A percentile compares a stretch with the other conserved stretches of the same genome.
phyloP scores from a whole-genome alignment of 192 early-diverging fungal genomes.

The Backusella tarrabulga region DNA sequence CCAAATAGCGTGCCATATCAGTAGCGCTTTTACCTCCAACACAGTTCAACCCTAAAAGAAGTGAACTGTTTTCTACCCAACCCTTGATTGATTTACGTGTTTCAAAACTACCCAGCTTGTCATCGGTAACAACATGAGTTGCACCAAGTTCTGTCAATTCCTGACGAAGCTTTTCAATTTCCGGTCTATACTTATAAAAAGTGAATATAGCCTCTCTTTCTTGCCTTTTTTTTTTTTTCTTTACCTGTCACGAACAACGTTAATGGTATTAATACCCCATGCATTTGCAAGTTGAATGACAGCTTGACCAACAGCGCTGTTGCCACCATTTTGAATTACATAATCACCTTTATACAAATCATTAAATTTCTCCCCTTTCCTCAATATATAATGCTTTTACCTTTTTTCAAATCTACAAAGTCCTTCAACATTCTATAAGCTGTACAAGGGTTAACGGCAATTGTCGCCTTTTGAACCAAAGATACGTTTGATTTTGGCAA shows the following conservation, averaged over 20 bases:
- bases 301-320: conserved; percentile 87
- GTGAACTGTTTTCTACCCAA: conserved; percentile 37
- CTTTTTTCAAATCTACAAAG: conserved; percentile 64
- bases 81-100: conserved; percentile 45
- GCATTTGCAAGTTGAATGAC: conserved; percentile 86
- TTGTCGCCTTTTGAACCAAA: conserved; percentile 64
- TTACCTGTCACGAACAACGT: conserved; percentile 77
- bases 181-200: conserved; percentile 41
- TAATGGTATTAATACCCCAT: conserved; percentile 80
- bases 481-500: conserved; percentile 41
- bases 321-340: conserved; percentile 94
- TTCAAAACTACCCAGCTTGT: conserved; percentile 56
- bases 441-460: conserved; percentile 82
- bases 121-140: conserved; percentile 74
- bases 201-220: background rate
- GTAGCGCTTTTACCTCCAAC: conserved; percentile 82
- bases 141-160: conserved; percentile 61
- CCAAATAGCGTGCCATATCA: conserved; percentile 67
- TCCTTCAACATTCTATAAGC: conserved; percentile 92
- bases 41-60: conserved; percentile 83
- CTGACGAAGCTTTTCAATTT: conserved; percentile 54
- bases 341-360: conserved; percentile 58
- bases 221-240: background rate
- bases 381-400: conserved; percentile 23
- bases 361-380: background rate